A percentile compares a stretch with the other conserved stretches of the same genome.
phyloP scores from a whole-genome alignment of 768 basidiomycete genomes.

The Gelatoporia subvermispora region DNA sequence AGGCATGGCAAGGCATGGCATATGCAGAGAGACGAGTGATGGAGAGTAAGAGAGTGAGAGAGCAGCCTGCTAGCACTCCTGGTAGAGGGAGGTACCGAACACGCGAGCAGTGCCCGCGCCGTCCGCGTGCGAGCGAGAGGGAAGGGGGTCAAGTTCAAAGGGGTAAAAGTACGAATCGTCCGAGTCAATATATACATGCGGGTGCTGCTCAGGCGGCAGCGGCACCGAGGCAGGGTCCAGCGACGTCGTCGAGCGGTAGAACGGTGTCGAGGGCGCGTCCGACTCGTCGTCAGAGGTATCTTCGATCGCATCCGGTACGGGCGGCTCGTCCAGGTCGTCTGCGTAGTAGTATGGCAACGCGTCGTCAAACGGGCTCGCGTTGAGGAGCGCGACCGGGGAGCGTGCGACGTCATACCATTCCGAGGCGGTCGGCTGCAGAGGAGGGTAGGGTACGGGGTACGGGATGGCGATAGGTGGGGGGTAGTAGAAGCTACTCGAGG shows the following conservation, averaged over 20 bases:
- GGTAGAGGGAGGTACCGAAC: conserved; percentile 38
- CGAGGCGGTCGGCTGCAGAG: conserved; percentile 52
- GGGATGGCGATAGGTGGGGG: conserved; percentile 41
- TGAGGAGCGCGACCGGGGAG: conserved; percentile 38
- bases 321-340: conserved; percentile 64
- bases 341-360: conserved; percentile 59
- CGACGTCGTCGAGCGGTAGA: conserved; percentile 53
- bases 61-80: conserved; percentile 52
- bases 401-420: conserved; percentile 42
- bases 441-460: conserved; percentile 67
- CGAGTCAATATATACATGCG: conserved; percentile 57
- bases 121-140: conserved; percentile 64
- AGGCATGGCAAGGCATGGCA: conserved; percentile 3
- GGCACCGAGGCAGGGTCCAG: conserved; percentile 50
- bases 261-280: conserved; percentile 61
- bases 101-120: conserved; percentile 34
- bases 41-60: too few species aligned
- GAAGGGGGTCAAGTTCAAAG: conserved; percentile 68
- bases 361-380: conserved; percentile 36
- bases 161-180: conserved; percentile 58
- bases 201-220: conserved; percentile 45
- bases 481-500: conserved; percentile 41
- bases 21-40: conserved; percentile 1
- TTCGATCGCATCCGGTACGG: conserved; percentile 78
- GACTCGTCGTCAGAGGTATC: conserved; percentile 85